Percentiles rank a stretch among this genome's conserved stretches.
phyloP scores from a whole-genome alignment of 2,329 filamentous ascomycete species.

The Beauveria asiatica region DNA sequence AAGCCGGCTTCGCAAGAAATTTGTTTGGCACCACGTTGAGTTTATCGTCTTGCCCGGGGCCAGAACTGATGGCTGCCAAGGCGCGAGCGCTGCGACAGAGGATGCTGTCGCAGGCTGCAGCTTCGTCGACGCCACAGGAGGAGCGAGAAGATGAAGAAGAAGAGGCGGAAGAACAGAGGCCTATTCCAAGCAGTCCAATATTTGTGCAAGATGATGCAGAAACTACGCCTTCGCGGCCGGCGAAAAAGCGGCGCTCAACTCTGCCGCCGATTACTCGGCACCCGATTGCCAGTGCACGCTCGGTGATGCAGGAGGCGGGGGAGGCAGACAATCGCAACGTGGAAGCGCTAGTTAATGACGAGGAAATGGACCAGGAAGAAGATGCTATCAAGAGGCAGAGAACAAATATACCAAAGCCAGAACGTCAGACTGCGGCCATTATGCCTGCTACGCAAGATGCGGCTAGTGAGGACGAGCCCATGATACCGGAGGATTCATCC shows the following conservation, averaged over 20 bases:
- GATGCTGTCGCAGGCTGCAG: slow-evolving; percentile 13
- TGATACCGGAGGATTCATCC: background rate
- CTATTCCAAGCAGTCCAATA: background rate
- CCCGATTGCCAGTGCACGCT: background rate
- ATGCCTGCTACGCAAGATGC: background rate
- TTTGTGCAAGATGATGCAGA: background rate
- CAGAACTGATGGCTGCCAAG: slow-evolving; percentile 12
- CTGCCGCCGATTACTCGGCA: background rate
- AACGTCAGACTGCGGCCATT: background rate
- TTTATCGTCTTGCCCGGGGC: slow-evolving; percentile 19
- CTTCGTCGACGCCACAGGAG: background rate
- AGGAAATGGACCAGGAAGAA: background rate
- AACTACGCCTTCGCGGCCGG: background rate
- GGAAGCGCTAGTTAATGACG: background rate
- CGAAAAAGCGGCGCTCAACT: background rate
- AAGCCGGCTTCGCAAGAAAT: slow-evolving; percentile 24
- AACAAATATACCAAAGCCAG: background rate
- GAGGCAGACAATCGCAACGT: background rate
- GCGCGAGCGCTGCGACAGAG: slow-evolving; percentile 16
- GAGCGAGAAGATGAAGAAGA: background rate
- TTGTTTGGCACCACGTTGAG: slow-evolving; percentile 27
- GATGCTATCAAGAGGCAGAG: background rate
- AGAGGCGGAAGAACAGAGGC: background rate
- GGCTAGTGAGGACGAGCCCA: background rate
- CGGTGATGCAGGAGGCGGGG: background rate